Conservation (phyloP, 2,329 filamentous ascomycete genomes). For the Talaromyces sp. region DNA sequence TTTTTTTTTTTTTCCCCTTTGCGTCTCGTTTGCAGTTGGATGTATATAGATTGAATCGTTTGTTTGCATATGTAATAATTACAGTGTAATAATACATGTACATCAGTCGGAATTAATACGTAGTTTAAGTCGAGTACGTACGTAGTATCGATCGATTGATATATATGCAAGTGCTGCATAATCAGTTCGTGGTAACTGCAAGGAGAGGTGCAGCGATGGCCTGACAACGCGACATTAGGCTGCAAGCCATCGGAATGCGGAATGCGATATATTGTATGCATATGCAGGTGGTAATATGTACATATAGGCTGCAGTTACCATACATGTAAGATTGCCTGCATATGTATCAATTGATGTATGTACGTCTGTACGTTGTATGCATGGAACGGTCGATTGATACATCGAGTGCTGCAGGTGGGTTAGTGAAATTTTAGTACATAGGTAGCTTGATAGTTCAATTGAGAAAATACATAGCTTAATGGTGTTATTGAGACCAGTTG, state of each 20-base stretch:
- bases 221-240: background rate
- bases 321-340: background rate
- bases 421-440: too few species aligned
- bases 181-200: too few species aligned
- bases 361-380: background rate
- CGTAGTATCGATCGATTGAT: too few species aligned
- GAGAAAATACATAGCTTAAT: too few species aligned
- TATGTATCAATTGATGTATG: background rate
- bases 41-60: background rate
- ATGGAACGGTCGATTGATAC: too few species aligned
- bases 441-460: too few species aligned
- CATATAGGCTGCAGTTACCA: background rate
- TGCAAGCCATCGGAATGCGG: constrained; percentile 12
- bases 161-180: too few species aligned
- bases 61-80: background rate
- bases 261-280: constrained; percentile 8
- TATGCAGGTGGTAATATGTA: background rate
- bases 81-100: background rate
- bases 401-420: too few species aligned
- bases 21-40: background rate
- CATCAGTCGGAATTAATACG: background rate
- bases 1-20: background rate
- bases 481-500: too few species aligned
- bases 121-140: too few species aligned
- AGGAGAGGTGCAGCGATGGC: background rate